Evolutionary conservation across 23 red algal genomes (phyloP).

Genomic region (Rhodosorus marinus): DNA sequence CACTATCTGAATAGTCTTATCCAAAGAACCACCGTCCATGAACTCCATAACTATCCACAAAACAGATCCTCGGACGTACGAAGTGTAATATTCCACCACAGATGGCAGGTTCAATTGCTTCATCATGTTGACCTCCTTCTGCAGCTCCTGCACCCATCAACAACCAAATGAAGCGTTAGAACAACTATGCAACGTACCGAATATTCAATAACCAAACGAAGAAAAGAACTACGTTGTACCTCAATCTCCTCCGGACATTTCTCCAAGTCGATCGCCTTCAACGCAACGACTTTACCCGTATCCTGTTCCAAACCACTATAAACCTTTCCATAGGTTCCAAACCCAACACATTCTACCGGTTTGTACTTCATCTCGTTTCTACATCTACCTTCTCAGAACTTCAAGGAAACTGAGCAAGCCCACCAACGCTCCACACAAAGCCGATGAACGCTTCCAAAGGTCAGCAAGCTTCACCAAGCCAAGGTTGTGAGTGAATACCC

Average conservation of each 20-base stretch:
- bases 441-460: no score
- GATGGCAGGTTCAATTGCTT: slow-evolving; percentile 50
- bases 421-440: background rate
- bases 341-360: no score
- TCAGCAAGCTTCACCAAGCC: no score
- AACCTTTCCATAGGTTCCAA: slow-evolving; percentile 84
- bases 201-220: background rate
- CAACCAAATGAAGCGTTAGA: background rate
- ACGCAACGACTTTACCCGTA: slow-evolving; percentile 39
- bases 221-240: background rate
- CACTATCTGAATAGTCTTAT: slow-evolving; percentile 55
- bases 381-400: no score
- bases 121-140: slow-evolving; percentile 82
- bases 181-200: background rate
- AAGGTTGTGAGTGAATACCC: no score
- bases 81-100: slow-evolving; percentile 72
- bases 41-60: slow-evolving; percentile 98
- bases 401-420: no score
- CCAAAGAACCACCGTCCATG: slow-evolving; percentile 65
- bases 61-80: slow-evolving; percentile 39
- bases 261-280: slow-evolving; percentile 81
- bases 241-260: slow-evolving; percentile 77
- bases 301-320: slow-evolving; percentile 36
- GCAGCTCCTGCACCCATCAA: slow-evolving; percentile 17
- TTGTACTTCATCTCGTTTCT: no score